Conservation (phyloP, 2,329 filamentous ascomycete genomes). For the Colletotrichum lindemuthianum region DNA sequence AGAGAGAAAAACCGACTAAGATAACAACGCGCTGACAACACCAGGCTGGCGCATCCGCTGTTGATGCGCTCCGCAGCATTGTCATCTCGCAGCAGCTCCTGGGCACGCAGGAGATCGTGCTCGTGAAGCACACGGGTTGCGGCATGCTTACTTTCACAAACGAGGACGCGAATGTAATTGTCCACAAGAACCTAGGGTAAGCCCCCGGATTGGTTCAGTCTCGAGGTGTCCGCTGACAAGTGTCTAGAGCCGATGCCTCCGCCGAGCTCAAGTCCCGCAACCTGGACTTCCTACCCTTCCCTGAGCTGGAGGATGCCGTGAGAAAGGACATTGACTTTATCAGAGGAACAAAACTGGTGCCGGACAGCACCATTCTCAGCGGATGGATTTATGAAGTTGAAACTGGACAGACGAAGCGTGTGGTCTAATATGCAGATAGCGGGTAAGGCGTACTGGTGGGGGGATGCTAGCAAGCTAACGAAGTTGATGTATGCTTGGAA, state of each 20-base stretch:
- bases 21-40: constrained; percentile 1
- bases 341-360: constrained; percentile 66
- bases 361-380: constrained; percentile 68
- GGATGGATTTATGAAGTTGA: constrained; percentile 85
- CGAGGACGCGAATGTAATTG: constrained; percentile 59
- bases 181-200: constrained; percentile 65
- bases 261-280: constrained; percentile 38
- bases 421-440: constrained; percentile 41
- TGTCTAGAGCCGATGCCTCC: constrained; percentile 34
- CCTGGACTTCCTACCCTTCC: constrained; percentile 74
- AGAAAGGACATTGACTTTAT: constrained; percentile 73
- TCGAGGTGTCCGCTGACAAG: constrained; percentile 30
- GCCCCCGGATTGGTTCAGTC: constrained; percentile 38
- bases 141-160: constrained; percentile 78
- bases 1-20: background rate
- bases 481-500: too few relatives aligned
- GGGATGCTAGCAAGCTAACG: background rate
- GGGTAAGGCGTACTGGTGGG: constrained; percentile 1
- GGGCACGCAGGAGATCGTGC: constrained; percentile 77
- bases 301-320: constrained; percentile 71
- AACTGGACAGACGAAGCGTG: constrained; percentile 63
- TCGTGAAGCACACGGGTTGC: constrained; percentile 80
- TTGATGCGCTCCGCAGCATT: constrained; percentile 77
- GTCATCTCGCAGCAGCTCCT: constrained; percentile 84
- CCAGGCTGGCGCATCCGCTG: constrained; percentile 69